A percentile compares a stretch with the other conserved stretches of the same genome.
phyloP scores from a whole-genome alignment of 2,329 filamentous ascomycete species.

The Sporothrix schenckii region DNA sequence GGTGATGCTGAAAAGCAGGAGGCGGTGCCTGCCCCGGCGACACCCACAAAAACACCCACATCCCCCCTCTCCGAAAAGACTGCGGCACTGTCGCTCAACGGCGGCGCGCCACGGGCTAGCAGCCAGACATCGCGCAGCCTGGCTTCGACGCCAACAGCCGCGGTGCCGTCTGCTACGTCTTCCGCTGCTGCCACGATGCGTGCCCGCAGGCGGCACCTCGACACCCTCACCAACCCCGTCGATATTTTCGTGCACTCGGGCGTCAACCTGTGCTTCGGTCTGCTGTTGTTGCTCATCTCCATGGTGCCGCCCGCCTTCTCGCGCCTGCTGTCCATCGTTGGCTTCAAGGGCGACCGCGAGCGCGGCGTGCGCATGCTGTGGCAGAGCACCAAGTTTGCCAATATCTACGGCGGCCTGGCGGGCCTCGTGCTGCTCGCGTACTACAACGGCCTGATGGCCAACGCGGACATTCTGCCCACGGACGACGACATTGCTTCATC shows the following conservation, averaged over 20 bases:
- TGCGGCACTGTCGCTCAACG: slow-evolving; percentile 3
- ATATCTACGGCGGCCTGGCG: slow-evolving; percentile 90
- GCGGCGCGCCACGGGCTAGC: slow-evolving; percentile 26
- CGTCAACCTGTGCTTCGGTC: slow-evolving; percentile 84
- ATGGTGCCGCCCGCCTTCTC: slow-evolving; percentile 90
- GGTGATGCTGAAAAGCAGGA: not conserved
- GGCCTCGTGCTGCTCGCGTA: slow-evolving; percentile 80
- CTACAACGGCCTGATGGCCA: slow-evolving; percentile 83
- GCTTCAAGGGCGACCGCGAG: slow-evolving; percentile 86
- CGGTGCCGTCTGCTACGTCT: not conserved
- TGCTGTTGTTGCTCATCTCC: slow-evolving; percentile 83
- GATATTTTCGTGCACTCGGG: slow-evolving; percentile 90
- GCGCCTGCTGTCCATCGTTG: slow-evolving; percentile 83
- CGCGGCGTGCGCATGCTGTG: slow-evolving; percentile 84
- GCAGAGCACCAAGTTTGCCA: slow-evolving; percentile 81
- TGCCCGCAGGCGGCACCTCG: slow-evolving; percentile 53
- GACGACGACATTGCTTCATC: slow-evolving; percentile 55
- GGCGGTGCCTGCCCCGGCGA: not conserved
- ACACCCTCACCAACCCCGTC: slow-evolving; percentile 71
- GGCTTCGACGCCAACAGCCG: not conserved
- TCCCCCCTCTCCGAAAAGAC: slow-evolving; percentile 21
- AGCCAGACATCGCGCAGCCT: not conserved
- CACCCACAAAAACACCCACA: not conserved
- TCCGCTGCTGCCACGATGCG: slow-evolving; percentile 40
- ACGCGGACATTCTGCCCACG: slow-evolving; percentile 81